Evolutionary conservation across 176 grass and related monocot genomes (phyloP).

Genomic region (Eragrostis nindensis): DNA sequence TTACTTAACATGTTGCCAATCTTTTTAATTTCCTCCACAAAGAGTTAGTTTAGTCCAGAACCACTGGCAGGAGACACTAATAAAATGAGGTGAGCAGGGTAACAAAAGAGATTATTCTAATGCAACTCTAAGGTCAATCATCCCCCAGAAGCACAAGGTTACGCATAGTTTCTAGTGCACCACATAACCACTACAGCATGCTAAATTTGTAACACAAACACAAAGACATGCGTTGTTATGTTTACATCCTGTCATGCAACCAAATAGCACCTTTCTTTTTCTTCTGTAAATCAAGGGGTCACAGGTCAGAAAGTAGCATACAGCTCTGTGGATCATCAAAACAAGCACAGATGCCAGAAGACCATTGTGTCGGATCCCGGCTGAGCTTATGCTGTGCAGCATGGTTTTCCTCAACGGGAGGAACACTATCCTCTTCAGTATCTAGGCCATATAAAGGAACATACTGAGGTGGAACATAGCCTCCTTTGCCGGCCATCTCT

Average conservation of each 20-base stretch:
- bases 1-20: background rate
- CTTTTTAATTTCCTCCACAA: constrained; percentile 8
- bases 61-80: constrained; percentile 5
- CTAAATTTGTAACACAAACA: background rate
- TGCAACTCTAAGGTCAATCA: constrained; percentile 2
- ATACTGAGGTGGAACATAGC: constrained; percentile 83
- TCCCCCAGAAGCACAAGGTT: constrained; percentile 16
- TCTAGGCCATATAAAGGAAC: constrained; percentile 63
- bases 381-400: constrained; percentile 35
- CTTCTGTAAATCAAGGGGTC: constrained; percentile 64
- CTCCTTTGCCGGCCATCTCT: constrained; percentile 69
- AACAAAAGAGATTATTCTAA: background rate
- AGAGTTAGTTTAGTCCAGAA: constrained; percentile 23
- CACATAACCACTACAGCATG: background rate
- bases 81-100: background rate
- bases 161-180: constrained; percentile 1
- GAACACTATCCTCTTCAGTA: constrained; percentile 46
- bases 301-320: constrained; percentile 80
- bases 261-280: constrained; percentile 65
- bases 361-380: constrained; percentile 70
- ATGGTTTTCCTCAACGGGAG: constrained; percentile 42
- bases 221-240: background rate
- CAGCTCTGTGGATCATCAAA: constrained; percentile 90
- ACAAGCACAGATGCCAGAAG: constrained; percentile 98
- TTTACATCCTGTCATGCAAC: constrained; percentile 44